phyloP scores from a whole-genome alignment of 129 eudicot genomes.

The Chrysanthemum makinoi region DNA sequence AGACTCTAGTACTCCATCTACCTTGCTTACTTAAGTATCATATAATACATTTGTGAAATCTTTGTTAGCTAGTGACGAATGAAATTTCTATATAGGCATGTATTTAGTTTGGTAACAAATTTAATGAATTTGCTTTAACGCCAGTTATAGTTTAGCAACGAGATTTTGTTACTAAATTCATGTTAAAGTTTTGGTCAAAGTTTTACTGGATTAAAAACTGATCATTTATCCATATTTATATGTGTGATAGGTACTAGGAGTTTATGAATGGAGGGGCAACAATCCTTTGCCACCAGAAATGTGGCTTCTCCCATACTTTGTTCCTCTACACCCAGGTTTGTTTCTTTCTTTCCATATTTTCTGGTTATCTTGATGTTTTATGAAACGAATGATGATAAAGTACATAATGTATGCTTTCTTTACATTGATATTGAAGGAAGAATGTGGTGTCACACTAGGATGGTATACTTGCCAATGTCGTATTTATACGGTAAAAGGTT shows the following conservation, averaged over 20 bases:
- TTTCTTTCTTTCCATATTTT: neutral
- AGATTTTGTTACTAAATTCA: no score
- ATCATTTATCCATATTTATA: constrained; percentile 6
- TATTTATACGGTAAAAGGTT: constrained; percentile 61
- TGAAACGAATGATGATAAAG: neutral
- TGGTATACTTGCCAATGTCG: constrained; percentile 80
- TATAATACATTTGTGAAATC: neutral
- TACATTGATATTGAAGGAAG: constrained; percentile 36
- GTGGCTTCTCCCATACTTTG: constrained; percentile 73
- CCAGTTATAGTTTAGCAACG: no score
- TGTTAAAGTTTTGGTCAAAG: neutral
- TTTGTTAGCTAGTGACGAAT: no score
- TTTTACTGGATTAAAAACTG: neutral
- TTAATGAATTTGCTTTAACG: neutral
- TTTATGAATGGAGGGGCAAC: constrained; percentile 67
- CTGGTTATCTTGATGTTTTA: neutral
- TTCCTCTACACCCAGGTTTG: constrained; percentile 74
- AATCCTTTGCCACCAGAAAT: constrained; percentile 79
- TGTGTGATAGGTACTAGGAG: constrained; percentile 56
- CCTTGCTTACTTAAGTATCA: neutral
- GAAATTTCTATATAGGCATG: neutral
- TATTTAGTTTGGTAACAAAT: neutral
- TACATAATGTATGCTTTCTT: constrained; percentile 5
- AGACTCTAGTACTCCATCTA: constrained; percentile 2
- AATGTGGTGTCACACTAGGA: constrained; percentile 71